Conservation (phyloP, 148 eudicot genomes). For the Nyssa sinensis region DNA sequence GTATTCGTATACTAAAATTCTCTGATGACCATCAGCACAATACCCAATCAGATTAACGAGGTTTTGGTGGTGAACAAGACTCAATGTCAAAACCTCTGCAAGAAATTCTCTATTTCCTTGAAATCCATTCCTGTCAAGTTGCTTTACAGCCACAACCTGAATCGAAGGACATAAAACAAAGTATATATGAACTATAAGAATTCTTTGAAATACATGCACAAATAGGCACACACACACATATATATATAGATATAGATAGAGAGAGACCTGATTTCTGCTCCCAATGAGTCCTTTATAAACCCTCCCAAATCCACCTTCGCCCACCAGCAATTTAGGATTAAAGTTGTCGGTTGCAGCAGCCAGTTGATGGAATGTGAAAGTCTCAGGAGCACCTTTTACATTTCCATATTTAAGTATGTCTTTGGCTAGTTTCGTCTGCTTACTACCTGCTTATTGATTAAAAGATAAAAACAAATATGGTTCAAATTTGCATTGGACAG, state of each 20-base stretch:
- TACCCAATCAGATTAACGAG: constrained; percentile 82
- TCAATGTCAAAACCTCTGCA: constrained; percentile 69
- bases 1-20: constrained; percentile 84
- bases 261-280: constrained; percentile 47
- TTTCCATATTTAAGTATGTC: constrained; percentile 33
- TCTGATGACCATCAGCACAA: constrained; percentile 91
- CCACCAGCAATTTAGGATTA: constrained; percentile 60
- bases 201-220: background rate
- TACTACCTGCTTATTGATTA: constrained; percentile 24
- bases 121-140: constrained; percentile 71
- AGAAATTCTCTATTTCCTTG: constrained; percentile 87
- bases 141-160: constrained; percentile 88
- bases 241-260: background rate
- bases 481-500: background rate
- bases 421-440: constrained; percentile 54
- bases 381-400: constrained; percentile 51
- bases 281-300: constrained; percentile 74
- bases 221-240: background rate
- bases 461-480: background rate
- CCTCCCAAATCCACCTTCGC: constrained; percentile 94
- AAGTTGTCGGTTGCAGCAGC: constrained; percentile 80
- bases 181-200: background rate
- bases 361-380: constrained; percentile 77
- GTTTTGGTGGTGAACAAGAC: constrained; percentile 70
- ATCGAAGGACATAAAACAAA: constrained; percentile 8